Base-by-base conservation (phyloP, 2,329 filamentous ascomycete genomes). In the Aureobasidium vineae region DNA sequence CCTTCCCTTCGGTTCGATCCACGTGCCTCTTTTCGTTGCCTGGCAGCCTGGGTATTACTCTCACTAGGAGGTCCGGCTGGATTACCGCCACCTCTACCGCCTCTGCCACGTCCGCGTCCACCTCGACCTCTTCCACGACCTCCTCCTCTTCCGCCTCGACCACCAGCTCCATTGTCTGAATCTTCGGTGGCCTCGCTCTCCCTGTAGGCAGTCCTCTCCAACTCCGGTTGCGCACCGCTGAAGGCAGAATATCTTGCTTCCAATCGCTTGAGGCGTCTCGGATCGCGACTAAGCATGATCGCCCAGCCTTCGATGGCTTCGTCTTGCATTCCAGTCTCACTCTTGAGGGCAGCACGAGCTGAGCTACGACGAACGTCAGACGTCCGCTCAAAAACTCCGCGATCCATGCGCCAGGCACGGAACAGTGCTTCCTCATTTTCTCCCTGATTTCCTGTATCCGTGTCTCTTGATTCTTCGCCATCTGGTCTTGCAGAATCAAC, bases 291-390 rank as follows among this genome's bases (percentile, higher is more conserved):
- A 8, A 97, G 78, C 91, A 98, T 96, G 57, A 97, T 80, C 0
- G 86, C 91, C 93, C 94, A 99, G 5, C 95, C 95, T 77, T 98
- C 95, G 40, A 99, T 89, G 2, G 90, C 88, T 77, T 98, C 94
- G 71, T 98, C 93, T 0, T 92, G 92, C 91, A 97, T 91, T 4
- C 89, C 89, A 0, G 91, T 96, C 68, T 92, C 88, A 26, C 84
- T 83, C 71, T 88, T 90, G 57, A 99, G 75, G 40, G 84, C 84
- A 7, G 77, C 77, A 45, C 95, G 84, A 1, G 84, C 79, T 26
- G 83, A 82, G 0, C 88, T 83, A 68, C 90, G 83, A 63, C 92
- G 83, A 0, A 90, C 92, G 5, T 84, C 83, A 1, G 87, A 83
- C 68, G 93, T 90, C 21, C 93, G 85, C 5, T 82, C 84, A 72